Percentiles rank a stretch among this genome's conserved stretches.
Conservation (phyloP, 257 asterid species). For the Oldenlandia corymbosa region DNA sequence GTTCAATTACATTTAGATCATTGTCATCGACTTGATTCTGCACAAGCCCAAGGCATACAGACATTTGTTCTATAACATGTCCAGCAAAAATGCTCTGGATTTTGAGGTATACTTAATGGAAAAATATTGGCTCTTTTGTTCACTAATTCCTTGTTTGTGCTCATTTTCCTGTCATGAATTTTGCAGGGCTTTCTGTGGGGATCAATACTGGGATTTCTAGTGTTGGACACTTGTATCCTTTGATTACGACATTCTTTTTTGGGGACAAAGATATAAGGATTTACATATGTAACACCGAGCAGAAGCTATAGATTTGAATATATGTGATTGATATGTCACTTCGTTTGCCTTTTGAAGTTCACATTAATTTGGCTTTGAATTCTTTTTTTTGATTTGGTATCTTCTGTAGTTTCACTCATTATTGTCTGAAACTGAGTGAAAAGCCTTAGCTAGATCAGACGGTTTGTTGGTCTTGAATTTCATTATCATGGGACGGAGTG, state of each 20-base stretch:
- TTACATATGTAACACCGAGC: no score
- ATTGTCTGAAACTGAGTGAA: background rate
- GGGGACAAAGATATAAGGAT: background rate
- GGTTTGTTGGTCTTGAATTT: conserved; percentile 43
- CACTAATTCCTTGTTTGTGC: background rate
- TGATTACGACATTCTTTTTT: background rate
- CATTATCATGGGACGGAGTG: conserved; percentile 31
- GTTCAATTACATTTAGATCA: conserved; percentile 37
- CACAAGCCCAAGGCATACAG: conserved; percentile 81
- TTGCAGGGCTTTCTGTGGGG: conserved; percentile 69
- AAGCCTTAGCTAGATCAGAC: conserved; percentile 54
- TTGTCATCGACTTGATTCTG: conserved; percentile 77
- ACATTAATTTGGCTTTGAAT: background rate
- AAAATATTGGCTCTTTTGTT: background rate
- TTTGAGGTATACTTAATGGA: conserved; percentile 34
- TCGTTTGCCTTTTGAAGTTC: no score
- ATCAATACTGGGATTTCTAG: conserved; percentile 32
- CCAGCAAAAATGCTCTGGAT: conserved; percentile 33
- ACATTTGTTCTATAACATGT: conserved; percentile 72
- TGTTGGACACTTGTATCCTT: conserved; percentile 83
- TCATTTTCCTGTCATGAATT: background rate
- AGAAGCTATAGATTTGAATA: no score
- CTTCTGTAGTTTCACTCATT: background rate
- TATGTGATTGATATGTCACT: background rate
- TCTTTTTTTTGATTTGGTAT: background rate